A percentile compares a stretch with the other conserved stretches of the same genome.
Conservation (phyloP, 2,329 filamentous ascomycete species). For the Neonectria hederae region DNA sequence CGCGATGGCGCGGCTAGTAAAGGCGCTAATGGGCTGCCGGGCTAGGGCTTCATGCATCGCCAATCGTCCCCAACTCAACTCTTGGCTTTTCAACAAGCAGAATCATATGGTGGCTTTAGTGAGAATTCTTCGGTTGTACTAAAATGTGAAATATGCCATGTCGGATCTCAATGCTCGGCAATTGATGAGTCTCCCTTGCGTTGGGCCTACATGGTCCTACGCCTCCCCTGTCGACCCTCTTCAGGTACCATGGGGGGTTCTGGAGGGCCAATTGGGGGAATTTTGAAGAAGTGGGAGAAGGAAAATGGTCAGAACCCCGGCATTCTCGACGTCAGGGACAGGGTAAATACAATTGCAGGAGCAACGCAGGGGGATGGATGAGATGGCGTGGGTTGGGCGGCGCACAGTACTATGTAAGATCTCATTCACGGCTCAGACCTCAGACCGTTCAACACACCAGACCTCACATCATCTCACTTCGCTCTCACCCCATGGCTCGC, state of each 20-base stretch:
- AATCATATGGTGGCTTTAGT: conserved; percentile 5
- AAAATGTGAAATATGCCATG: not conserved
- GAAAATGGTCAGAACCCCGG: conserved; percentile 6
- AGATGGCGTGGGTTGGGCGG: conserved; percentile 20
- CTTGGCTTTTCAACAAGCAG: conserved; percentile 11
- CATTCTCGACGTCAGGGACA: conserved; percentile 15
- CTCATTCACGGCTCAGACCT: conserved; percentile 19
- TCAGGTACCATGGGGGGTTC: not conserved
- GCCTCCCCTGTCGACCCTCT: conserved; percentile 1
- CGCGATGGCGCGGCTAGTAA: conserved; percentile 22
- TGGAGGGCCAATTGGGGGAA: conserved; percentile 15
- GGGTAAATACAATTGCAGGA: conserved; percentile 26
- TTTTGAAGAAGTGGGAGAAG: conserved; percentile 18
- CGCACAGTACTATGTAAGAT: conserved; percentile 25
- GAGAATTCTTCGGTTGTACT: conserved; percentile 1
- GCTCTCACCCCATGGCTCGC: conserved; percentile 22
- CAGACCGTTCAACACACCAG: conserved; percentile 21
- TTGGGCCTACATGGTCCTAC: not conserved
- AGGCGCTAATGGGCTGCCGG: conserved; percentile 20
- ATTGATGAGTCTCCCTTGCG: not conserved
- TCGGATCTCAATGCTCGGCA: conserved; percentile 1
- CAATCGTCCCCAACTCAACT: conserved; percentile 25
- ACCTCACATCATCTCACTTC: conserved; percentile 30
- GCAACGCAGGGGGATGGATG: conserved; percentile 18
- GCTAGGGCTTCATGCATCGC: conserved; percentile 26